phyloP scores from a whole-genome alignment of 148 eudicot species.

The Silene uniflora region DNA sequence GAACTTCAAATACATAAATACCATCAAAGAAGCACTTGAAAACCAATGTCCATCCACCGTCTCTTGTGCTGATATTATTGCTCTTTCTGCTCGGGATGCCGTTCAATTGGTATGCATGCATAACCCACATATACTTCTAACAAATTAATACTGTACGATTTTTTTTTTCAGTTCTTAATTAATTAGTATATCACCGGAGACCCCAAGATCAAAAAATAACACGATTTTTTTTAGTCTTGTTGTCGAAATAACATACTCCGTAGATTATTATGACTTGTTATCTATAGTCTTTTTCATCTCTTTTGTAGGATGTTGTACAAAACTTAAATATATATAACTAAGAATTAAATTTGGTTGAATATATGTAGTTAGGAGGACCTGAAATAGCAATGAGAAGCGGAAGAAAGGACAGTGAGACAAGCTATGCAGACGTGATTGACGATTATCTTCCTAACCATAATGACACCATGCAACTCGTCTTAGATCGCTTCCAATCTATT shows the following conservation, averaged over 20 bases:
- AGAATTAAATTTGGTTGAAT: background rate
- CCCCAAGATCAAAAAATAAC: too few species aligned
- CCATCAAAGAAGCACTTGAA: conserved; percentile 66
- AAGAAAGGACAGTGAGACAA: conserved; percentile 52
- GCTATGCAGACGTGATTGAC: conserved; percentile 39
- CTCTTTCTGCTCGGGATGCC: conserved; percentile 78
- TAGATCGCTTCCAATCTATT: conserved; percentile 50
- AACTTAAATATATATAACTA: too few species aligned
- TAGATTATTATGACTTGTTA: too few species aligned
- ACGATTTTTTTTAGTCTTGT: too few species aligned
- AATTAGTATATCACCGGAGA: too few species aligned
- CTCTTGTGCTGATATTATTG: conserved; percentile 86
- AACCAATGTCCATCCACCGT: conserved; percentile 60
- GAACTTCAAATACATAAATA: conserved; percentile 67
- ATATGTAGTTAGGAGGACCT: conserved; percentile 61
- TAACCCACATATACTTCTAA: too few species aligned
- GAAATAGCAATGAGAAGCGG: conserved; percentile 70
- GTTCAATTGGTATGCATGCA: conserved; percentile 41
- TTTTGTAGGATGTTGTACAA: too few species aligned
- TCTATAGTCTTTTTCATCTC: too few species aligned
- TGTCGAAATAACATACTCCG: too few species aligned
- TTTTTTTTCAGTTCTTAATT: too few species aligned
- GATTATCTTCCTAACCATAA: conserved; percentile 61
- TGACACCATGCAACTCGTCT: conserved; percentile 46
- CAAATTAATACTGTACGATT: too few species aligned